Base-by-base conservation (phyloP, 2,329 filamentous ascomycete genomes). In the Monosporascus sp. region DNA sequence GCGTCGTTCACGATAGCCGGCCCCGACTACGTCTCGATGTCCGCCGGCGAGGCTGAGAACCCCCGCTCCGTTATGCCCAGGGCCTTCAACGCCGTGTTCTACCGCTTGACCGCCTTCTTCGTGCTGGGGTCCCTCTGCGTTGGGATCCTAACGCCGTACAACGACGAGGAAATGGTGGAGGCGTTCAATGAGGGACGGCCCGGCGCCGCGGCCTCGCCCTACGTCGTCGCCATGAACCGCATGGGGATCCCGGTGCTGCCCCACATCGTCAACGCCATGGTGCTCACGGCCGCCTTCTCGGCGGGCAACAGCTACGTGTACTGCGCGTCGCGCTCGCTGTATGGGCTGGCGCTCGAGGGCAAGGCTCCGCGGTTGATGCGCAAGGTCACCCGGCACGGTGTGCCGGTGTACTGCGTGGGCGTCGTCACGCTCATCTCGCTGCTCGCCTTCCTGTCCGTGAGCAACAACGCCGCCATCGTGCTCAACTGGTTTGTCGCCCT, bases 1-100 rank as follows among this genome's bases (percentile, higher is more conserved):
- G 86, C 86, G 2, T 81, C 82, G 38, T 88, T 89, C 65, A 84
- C 83, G 1, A 81, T 84, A 51, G 78, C 79, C 7, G 81, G 81
- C 1, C 81, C 81, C 0, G 81, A 84, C 58, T 83, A 83, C 61
- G 78, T 86, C 53, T 70, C 74, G 6, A 79, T 79, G 78, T 75
- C 80, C 5, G 86, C 86, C 2, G 86, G 84, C 18, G 88, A 90
- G 67, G 80, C 86, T 1, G 80, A 87, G 61, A 87, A 89, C 59
- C 87, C 88, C 0, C 82, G 87, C 17, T 72, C 71, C 18, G 80
- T 86, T 20, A 82, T 94, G 68, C 88, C 88, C 0, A 82, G 80
- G 41, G 89, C 89, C 1, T 91, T 84, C 70, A 90, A 90, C 55
- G 83, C 86, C 48, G 88, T 92, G 1, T 91, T 92, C 68, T 91